These are phyloP conservation scores for Phytophthora pini DNA, from an alignment of 352 stramenopile genomes.

Conservation along the genomic window DNA sequence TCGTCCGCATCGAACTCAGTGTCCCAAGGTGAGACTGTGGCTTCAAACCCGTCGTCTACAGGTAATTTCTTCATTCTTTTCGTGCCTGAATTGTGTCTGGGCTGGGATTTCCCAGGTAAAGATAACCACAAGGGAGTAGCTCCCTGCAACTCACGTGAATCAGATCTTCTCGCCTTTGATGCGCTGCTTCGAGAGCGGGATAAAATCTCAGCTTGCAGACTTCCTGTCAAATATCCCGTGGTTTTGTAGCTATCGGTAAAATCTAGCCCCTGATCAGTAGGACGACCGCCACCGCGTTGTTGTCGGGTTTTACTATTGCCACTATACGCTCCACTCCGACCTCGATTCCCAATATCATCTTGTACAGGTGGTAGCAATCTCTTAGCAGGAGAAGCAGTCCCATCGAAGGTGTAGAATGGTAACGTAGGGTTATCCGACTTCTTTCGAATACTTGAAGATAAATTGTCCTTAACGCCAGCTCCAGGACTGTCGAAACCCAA, in stretches of 20 bases:
- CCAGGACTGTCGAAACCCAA: conserved; percentile 13
- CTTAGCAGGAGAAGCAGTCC: conserved; percentile 30
- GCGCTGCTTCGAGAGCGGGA: background rate
- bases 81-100: conserved; percentile 1
- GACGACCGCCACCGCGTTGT: conserved; percentile 1
- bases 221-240: conserved; percentile 26
- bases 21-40: conserved; percentile 38
- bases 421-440: conserved; percentile 7
- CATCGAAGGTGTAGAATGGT: conserved; percentile 36
- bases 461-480: background rate
- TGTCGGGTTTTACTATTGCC: conserved; percentile 4
- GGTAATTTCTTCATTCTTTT: conserved; percentile 10
- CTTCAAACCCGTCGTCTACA: conserved; percentile 29
- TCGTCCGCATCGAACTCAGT: conserved; percentile 28
- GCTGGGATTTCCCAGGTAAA: conserved; percentile 1
- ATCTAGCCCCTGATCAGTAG: conserved; percentile 1
- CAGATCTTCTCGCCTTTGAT: conserved; percentile 1
- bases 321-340: conserved; percentile 5
- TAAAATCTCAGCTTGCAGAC: conserved; percentile 21
- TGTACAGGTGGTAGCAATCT: conserved; percentile 24
- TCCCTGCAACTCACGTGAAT: background rate
- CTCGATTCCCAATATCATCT: conserved; percentile 2
- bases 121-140: conserved; percentile 7
- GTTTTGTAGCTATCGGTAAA: conserved; percentile 33
- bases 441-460: background rate